phyloP scores from a whole-genome alignment of 2,329 filamentous ascomycete genomes.

The Sclerotinia trifoliorum region DNA sequence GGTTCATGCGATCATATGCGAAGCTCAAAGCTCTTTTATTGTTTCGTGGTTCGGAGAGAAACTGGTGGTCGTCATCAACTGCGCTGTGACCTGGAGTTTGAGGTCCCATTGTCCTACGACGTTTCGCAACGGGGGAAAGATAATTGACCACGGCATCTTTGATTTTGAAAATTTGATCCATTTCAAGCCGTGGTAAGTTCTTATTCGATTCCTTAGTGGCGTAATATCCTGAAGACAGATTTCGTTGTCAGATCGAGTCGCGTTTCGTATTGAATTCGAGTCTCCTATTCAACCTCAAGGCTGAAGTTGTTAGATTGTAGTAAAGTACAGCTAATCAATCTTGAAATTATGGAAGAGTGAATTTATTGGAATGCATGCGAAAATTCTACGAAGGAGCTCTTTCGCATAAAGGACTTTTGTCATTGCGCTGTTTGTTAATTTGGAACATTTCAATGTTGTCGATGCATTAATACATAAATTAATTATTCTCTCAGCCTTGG shows the following conservation, averaged over 20 bases:
- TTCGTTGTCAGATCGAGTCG: not conserved
- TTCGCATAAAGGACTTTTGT: not conserved
- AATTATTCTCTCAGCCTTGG: slow-evolving; percentile 8
- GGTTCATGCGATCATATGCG: slow-evolving; percentile 22
- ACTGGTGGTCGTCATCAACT: slow-evolving; percentile 24
- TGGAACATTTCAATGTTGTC: not conserved
- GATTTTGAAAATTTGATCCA: slow-evolving; percentile 36
- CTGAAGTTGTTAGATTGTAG: slow-evolving; percentile 6
- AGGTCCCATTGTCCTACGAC: slow-evolving; percentile 37
- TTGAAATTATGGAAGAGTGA: not conserved
- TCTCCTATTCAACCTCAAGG: slow-evolving; percentile 17
- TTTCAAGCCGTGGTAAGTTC: slow-evolving; percentile 18
- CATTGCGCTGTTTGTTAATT: not conserved
- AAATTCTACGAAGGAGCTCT: not conserved
- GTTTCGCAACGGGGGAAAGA: slow-evolving; percentile 37
- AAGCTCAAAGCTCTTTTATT: slow-evolving; percentile 25
- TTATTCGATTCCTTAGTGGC: not conserved
- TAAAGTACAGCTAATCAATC: not conserved
- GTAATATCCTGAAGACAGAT: not conserved
- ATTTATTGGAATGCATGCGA: not conserved
- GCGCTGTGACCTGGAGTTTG: slow-evolving; percentile 25
- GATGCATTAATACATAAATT: not conserved
- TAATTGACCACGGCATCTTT: slow-evolving; percentile 35
- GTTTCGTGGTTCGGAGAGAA: slow-evolving; percentile 28
- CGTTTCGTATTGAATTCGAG: not conserved